Evolutionary conservation across 345 rosid species (phyloP).

Genomic region (Salix dunnii): DNA sequence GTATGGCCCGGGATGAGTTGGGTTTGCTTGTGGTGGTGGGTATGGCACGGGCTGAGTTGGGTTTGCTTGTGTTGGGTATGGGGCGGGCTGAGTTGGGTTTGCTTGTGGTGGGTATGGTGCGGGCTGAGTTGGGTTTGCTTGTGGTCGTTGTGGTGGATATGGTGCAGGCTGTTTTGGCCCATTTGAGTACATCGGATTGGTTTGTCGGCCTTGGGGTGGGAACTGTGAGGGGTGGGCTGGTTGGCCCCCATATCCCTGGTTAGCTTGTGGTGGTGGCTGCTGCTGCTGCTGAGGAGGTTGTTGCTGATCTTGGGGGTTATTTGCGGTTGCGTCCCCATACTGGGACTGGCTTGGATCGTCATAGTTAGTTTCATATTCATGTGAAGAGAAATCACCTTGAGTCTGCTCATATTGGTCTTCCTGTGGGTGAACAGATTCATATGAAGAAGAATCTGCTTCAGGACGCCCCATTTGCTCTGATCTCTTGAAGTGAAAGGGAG

Average conservation of each 20-base stretch:
- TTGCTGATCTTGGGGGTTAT: background rate
- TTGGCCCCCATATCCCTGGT: background rate
- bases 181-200: background rate
- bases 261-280: background rate
- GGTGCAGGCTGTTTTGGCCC: background rate
- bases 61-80: background rate
- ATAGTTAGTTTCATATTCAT: background rate
- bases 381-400: background rate
- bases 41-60: background rate
- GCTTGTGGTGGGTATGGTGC: background rate
- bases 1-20: background rate
- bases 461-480: slow-evolving; percentile 10
- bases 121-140: background rate
- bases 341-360: background rate
- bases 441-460: background rate
- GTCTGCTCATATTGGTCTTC: background rate
- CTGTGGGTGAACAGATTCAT: slow-evolving; percentile 1
- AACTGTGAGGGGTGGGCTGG: background rate
- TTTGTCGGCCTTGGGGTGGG: background rate
- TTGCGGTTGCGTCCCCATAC: background rate
- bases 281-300: background rate
- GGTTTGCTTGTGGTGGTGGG: slow-evolving; percentile 1
- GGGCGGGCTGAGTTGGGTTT: background rate
- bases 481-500: background rate
- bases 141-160: slow-evolving; percentile 2